A percentile compares a stretch with the other conserved stretches of the same genome.
Conservation (phyloP, 2,329 filamentous ascomycete species). For the Fusarium scirpi region DNA sequence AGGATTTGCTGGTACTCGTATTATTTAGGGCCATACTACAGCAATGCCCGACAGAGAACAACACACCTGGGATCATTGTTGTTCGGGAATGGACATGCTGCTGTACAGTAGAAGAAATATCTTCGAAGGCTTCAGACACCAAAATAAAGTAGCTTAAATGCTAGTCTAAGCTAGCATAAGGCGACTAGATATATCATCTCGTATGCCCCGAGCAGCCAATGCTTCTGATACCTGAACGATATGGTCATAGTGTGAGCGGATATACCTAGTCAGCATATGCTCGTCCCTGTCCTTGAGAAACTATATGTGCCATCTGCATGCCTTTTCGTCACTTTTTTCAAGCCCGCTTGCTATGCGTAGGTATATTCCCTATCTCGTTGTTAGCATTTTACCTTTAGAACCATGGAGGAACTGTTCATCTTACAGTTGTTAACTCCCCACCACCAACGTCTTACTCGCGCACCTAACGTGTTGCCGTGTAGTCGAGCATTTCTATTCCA, state of each 20-base stretch:
- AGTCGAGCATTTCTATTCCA: conserved; percentile 87
- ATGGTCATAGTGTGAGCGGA: not conserved
- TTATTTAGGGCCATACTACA: not conserved
- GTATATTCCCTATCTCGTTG: conserved; percentile 68
- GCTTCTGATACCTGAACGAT: not conserved
- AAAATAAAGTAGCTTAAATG: not conserved
- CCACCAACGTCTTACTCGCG: conserved; percentile 89
- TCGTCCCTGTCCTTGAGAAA: conserved; percentile 25
- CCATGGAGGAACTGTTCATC: not conserved
- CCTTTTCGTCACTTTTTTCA: not conserved
- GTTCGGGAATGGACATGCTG: not conserved
- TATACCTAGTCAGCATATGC: conserved; percentile 10
- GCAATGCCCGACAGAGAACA: conserved; percentile 12
- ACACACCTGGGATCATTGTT: not conserved
- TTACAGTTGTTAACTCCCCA: conserved; percentile 86
- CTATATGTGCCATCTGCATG: conserved; percentile 6
- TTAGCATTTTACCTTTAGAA: conserved; percentile 5
- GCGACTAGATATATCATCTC: not conserved
- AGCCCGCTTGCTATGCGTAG: conserved; percentile 51
- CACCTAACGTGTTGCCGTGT: conserved; percentile 81
- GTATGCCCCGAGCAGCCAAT: not conserved
- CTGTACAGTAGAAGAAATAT: not conserved
- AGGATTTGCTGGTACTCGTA: not conserved
- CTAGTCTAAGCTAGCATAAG: not conserved
- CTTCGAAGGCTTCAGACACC: not conserved